These are phyloP conservation scores for Trypanosoma boissoni DNA, from an alignment of 208 protist species.

Conservation along the genomic window DNA sequence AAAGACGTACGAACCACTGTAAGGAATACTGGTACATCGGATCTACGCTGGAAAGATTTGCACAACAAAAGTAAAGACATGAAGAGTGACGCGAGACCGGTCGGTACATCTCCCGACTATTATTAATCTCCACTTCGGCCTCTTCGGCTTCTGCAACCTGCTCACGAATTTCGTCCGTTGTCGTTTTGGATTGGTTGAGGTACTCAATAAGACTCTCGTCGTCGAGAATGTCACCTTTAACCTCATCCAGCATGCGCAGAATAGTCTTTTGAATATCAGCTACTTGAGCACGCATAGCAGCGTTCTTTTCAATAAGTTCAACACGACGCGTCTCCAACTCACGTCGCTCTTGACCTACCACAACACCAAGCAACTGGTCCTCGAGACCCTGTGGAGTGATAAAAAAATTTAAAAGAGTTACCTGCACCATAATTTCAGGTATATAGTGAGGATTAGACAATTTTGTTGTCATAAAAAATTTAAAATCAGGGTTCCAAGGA, in stretches of 20 bases:
- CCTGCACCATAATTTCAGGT: constrained; percentile 96
- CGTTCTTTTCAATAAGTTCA: constrained; percentile 94
- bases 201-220: constrained; percentile 97
- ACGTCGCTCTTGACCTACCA: constrained; percentile 96
- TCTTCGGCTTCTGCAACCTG: constrained; percentile 95
- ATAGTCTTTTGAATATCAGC: constrained; percentile 96
- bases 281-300: constrained; percentile 95
- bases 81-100: constrained; percentile 94
- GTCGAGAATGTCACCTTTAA: constrained; percentile 95
- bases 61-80: constrained; percentile 98
- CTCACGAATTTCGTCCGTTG: constrained; percentile 89
- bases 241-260: constrained; percentile 94
- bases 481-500: constrained; percentile 96
- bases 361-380: constrained; percentile 97
- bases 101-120: constrained; percentile 94
- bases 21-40: constrained; percentile 98
- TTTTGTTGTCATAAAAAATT: constrained; percentile 99
- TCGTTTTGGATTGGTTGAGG: constrained; percentile 95
- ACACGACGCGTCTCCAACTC: constrained; percentile 96
- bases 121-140: constrained; percentile 96
- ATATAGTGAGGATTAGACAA: constrained; percentile 97
- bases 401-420: constrained; percentile 99
- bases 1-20: constrained; percentile 97
- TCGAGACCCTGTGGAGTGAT: constrained; percentile 97
- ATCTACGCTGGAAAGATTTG: constrained; percentile 93